Evolutionary conservation across 2,329 filamentous ascomycete species (phyloP).

Genomic region (Scytalidium lignicola): DNA sequence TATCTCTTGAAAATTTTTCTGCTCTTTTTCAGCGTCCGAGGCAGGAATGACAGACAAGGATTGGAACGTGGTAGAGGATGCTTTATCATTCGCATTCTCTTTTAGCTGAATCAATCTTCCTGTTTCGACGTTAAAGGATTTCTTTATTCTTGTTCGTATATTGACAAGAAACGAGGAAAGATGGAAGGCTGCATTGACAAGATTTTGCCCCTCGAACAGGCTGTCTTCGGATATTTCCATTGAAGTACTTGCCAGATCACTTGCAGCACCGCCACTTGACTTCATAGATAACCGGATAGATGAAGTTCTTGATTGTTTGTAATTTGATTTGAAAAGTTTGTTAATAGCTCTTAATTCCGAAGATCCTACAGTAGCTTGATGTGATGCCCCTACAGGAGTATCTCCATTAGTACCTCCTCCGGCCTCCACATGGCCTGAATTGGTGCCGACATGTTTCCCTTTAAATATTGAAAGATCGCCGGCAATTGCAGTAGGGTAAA

Average conservation of each 20-base stretch:
- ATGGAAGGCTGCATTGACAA: constrained; percentile 75
- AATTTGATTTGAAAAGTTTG: no score
- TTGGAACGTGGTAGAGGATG: constrained; percentile 45
- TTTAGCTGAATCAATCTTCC: constrained; percentile 51
- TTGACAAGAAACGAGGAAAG: constrained; percentile 86
- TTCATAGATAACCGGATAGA: no score
- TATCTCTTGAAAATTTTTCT: constrained; percentile 65
- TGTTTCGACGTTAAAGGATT: constrained; percentile 56
- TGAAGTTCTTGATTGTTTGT: no score
- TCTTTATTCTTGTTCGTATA: constrained; percentile 63
- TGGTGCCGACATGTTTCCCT: constrained; percentile 34
- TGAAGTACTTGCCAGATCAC: constrained; percentile 40
- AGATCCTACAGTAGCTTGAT: no score
- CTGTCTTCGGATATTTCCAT: constrained; percentile 53
- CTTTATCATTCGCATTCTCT: constrained; percentile 32
- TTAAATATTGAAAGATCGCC: constrained; percentile 64
- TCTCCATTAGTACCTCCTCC: constrained; percentile 34
- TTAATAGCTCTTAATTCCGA: no score
- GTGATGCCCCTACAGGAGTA: no score
- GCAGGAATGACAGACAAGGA: no score
- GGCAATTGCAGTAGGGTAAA: constrained; percentile 81
- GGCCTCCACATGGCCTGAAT: constrained; percentile 24
- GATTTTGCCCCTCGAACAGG: constrained; percentile 70
- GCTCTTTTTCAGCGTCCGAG: constrained; percentile 29
- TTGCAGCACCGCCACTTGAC: constrained; percentile 10